Evolutionary conservation across 2,329 filamentous ascomycete species (phyloP).

Genomic region (Beauveria pseudobassiana): DNA sequence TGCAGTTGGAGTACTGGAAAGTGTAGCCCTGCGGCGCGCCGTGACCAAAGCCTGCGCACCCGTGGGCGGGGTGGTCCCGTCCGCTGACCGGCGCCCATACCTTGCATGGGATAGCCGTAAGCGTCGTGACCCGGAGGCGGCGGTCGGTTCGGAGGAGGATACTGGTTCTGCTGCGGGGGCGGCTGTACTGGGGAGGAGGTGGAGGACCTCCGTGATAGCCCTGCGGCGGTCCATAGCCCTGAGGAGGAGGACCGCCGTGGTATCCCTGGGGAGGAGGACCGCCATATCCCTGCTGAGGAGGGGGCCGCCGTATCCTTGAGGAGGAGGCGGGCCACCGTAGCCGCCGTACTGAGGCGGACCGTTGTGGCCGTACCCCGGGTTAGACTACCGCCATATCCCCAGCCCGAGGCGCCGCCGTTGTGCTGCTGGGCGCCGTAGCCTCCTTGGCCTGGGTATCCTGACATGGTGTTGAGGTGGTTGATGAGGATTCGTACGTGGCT

Average conservation of each 20-base stretch:
- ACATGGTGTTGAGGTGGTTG: conserved; percentile 23
- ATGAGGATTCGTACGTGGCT: not conserved
- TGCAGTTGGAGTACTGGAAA: conserved; percentile 71
- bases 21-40: conserved; percentile 62
- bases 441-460: conserved; percentile 35
- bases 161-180: conserved; percentile 15
- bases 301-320: conserved; percentile 16
- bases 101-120: conserved; percentile 38
- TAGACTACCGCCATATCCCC: conserved; percentile 24
- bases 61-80: conserved; percentile 37
- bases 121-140: conserved; percentile 36
- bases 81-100: conserved; percentile 20
- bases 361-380: conserved; percentile 17
- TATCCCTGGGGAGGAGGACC: conserved; percentile 18
- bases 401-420: conserved; percentile 21
- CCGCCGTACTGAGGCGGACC: conserved; percentile 20
- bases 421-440: conserved; percentile 27
- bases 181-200: conserved; percentile 16
- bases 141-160: conserved; percentile 20
- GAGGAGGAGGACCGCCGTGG: conserved; percentile 16
- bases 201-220: conserved; percentile 10
- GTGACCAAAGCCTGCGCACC: conserved; percentile 51
- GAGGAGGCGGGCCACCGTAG: conserved; percentile 17
- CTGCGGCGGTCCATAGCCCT: conserved; percentile 17
- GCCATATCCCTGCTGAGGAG: conserved; percentile 16